Percentiles rank a stretch among this genome's conserved stretches.
Conservation (phyloP, 1,284 basidiomycete species). For the Tilletia indica region DNA sequence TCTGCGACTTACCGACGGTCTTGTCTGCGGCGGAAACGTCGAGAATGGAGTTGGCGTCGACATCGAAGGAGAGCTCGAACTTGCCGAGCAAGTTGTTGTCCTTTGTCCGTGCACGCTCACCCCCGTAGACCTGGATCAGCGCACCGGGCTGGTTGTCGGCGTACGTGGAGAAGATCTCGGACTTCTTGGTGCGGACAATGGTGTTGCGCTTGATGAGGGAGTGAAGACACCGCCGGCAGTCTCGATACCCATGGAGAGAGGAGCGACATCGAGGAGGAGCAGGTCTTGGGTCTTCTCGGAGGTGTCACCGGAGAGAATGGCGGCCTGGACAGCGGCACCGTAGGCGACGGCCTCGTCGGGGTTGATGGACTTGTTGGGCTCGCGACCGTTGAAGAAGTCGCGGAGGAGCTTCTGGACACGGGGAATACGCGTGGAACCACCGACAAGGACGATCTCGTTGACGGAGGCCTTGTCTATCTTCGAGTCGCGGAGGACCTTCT, state of each 20-base stretch:
- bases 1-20: conserved; percentile 91
- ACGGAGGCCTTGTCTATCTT: conserved; percentile 97
- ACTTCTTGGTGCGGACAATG: conserved; percentile 95
- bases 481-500: conserved; percentile 97
- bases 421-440: conserved; percentile 99
- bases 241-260: too few species aligned
- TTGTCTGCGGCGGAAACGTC: conserved; percentile 96
- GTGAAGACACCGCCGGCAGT: too few species aligned
- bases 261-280: too few species aligned
- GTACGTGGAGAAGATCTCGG: conserved; percentile 86
- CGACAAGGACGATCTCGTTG: conserved; percentile 98
- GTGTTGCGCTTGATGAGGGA: conserved; percentile 98
- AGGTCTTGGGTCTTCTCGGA: too few species aligned
- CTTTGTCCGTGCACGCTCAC: conserved; percentile 97
- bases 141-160: conserved; percentile 55
- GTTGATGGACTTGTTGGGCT: conserved; percentile 87
- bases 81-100: conserved; percentile 97
- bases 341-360: conserved; percentile 60
- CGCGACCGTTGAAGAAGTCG: conserved; percentile 94
- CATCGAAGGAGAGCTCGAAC: conserved; percentile 95
- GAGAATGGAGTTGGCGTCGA: conserved; percentile 96
- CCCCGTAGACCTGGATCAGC: conserved; percentile 80
- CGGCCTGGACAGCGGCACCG: too few species aligned
- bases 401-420: conserved; percentile 97
- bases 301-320: too few species aligned